Conservation (phyloP, 2,329 filamentous ascomycete species). For the Phyllosticta ampelicida region DNA sequence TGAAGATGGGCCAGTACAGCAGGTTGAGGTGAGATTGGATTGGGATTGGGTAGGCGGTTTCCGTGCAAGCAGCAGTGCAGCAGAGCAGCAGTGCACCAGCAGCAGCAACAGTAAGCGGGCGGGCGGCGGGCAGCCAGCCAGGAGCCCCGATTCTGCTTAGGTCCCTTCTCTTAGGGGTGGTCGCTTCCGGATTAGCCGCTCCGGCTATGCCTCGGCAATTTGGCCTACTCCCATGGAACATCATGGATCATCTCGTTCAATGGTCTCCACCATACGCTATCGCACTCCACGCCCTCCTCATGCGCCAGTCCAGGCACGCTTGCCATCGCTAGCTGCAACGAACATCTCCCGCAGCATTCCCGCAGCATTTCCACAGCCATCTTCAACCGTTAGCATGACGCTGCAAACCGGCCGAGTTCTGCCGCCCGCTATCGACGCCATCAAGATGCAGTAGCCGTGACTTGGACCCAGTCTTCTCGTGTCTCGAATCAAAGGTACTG, state of each 20-base stretch:
- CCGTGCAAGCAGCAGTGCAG: not conserved
- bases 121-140: not conserved
- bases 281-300: too few species aligned
- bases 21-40: not conserved
- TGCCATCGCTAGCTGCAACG: not conserved
- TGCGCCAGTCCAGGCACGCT: too few species aligned
- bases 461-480: too few species aligned
- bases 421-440: not conserved
- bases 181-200: not conserved
- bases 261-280: too few species aligned
- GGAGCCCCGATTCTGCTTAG: not conserved
- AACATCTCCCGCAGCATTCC: not conserved
- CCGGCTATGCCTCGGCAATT: not conserved
- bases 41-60: not conserved
- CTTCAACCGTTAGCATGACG: not conserved
- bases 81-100: not conserved
- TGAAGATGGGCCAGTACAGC: not conserved
- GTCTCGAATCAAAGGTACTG: too few species aligned
- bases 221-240: not conserved
- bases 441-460: too few species aligned
- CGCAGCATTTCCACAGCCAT: too few species aligned
- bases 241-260: not conserved
- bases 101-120: not conserved
- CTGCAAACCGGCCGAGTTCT: not conserved
- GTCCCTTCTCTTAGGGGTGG: not conserved